Evolutionary conservation across 1,284 basidiomycete genomes (phyloP).

Genomic region (Xanthoconium separans): DNA sequence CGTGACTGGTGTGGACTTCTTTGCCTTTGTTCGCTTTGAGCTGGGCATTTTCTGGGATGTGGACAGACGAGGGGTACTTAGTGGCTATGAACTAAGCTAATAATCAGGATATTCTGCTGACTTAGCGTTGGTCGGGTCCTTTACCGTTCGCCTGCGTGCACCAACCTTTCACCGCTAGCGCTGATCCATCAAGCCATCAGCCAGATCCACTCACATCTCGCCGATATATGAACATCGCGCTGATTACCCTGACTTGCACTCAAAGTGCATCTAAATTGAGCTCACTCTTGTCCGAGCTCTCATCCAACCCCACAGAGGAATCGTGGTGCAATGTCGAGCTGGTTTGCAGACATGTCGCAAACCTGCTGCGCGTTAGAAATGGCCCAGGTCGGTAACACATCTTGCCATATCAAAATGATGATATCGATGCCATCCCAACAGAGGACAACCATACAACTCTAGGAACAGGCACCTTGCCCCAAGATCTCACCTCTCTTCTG

Average conservation of each 20-base stretch:
- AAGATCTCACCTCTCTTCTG: slow-evolving; percentile 60
- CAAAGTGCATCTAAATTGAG: slow-evolving; percentile 29
- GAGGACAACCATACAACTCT: slow-evolving; percentile 71
- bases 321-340: slow-evolving; percentile 54
- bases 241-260: slow-evolving; percentile 20
- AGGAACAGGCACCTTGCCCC: slow-evolving; percentile 62
- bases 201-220: neutral
- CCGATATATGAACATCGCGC: slow-evolving; percentile 23
- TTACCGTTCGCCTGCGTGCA: neutral
- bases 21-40: slow-evolving; percentile 51
- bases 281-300: slow-evolving; percentile 37
- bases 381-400: slow-evolving; percentile 39
- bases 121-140: neutral
- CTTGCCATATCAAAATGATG: neutral
- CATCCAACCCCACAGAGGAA: slow-evolving; percentile 33
- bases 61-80: neutral
- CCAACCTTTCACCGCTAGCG: neutral
- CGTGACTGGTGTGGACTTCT: slow-evolving; percentile 39
- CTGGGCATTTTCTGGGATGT: slow-evolving; percentile 36
- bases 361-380: slow-evolving; percentile 56
- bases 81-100: neutral
- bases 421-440: slow-evolving; percentile 30
- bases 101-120: too few species aligned
- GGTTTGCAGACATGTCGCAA: slow-evolving; percentile 57
- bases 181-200: neutral